A percentile compares a stretch with the other conserved stretches of the same genome.
These are phyloP conservation scores for Lachancea mirantina DNA, from an alignment of 805 yeast species.

Conservation along the genomic window DNA sequence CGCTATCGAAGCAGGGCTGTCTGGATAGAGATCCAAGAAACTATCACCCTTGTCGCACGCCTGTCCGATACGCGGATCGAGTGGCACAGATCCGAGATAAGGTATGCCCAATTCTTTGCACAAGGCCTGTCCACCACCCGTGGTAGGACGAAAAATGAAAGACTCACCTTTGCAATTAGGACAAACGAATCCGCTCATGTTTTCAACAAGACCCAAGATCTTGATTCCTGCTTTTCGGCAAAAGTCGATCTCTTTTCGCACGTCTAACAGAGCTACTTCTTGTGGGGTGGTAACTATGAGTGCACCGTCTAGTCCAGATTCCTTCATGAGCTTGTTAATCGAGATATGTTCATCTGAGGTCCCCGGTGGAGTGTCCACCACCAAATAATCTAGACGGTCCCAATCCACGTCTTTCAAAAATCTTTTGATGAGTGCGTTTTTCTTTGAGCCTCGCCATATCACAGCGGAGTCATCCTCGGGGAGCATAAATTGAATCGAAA, in stretches of 20 bases:
- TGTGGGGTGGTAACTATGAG: slow-evolving; percentile 94
- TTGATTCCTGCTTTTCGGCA: slow-evolving; percentile 85
- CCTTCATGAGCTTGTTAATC: slow-evolving; percentile 80
- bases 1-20: slow-evolving; percentile 88
- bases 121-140: slow-evolving; percentile 88
- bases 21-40: slow-evolving; percentile 77
- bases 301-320: slow-evolving; percentile 92
- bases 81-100: slow-evolving; percentile 86
- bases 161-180: slow-evolving; percentile 90
- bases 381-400: slow-evolving; percentile 71
- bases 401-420: slow-evolving; percentile 92
- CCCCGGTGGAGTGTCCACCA: slow-evolving; percentile 98
- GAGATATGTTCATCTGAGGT: slow-evolving; percentile 96
- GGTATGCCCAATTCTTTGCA: slow-evolving; percentile 74
- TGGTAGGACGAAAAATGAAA: slow-evolving; percentile 85
- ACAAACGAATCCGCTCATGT: slow-evolving; percentile 98
- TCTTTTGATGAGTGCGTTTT: slow-evolving; percentile 86
- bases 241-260: slow-evolving; percentile 90
- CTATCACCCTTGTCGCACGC: slow-evolving; percentile 83
- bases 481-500: slow-evolving; percentile 91
- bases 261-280: slow-evolving; percentile 92
- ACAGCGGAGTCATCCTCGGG: slow-evolving; percentile 91
- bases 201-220: slow-evolving; percentile 86
- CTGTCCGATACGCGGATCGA: slow-evolving; percentile 90
- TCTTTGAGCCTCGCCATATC: slow-evolving; percentile 97